Base-by-base conservation (phyloP, 2,329 filamentous ascomycete genomes). In the Cercospora sp. region DNA sequence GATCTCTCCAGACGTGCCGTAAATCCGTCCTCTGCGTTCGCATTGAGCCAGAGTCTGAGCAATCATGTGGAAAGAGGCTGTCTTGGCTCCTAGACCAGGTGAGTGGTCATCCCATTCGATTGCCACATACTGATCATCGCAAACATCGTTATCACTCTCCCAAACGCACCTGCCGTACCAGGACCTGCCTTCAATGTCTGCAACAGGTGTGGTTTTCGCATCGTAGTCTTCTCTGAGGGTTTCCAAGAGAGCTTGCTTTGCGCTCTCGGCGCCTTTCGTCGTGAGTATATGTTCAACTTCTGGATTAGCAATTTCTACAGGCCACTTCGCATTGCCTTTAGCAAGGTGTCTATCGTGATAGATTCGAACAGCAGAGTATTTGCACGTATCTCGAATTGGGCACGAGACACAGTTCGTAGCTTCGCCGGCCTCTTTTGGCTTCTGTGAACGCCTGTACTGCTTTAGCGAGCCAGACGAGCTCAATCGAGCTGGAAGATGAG, bases 81-180 rank as follows among this genome's bases (percentile, higher is more conserved):
- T 93, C 82, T 98, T 98, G 53, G 92, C 88, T 1, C 88, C 88
- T 26, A 88, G 83, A 31, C 71, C 69, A 3, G 61, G 61, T 6
- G 48, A n/a, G 2, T 26, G 28, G 55, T 96, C 92, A 12, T 93
- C 90, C 93, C 94, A 98, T 3, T 87, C 88, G 63, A 98, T 88
- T 0, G 91, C 94, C 20, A 98, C 95, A 28, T 90, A 86, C 79
- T 98, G 94, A 75, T 98, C 93, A 78, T 99, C 95, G 75, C 90
- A 92, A 51, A 98, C 95, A 75, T 96, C 89, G 80, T 98, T 99
- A 80, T 97, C 93, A 4, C 90, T 84, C 78, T 97, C 95, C 81
- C 90, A 98, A 1, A 98, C 95, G 77, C 95, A 99, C n/a, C 94
- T 88, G 0, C 95, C 95, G 76, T 93, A 98, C 93, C 93, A 90